Percentiles rank a stretch among this genome's conserved stretches.
These are phyloP conservation scores for Sporothrix protearum DNA, from an alignment of 2,329 filamentous ascomycete species.

Conservation along the genomic window DNA sequence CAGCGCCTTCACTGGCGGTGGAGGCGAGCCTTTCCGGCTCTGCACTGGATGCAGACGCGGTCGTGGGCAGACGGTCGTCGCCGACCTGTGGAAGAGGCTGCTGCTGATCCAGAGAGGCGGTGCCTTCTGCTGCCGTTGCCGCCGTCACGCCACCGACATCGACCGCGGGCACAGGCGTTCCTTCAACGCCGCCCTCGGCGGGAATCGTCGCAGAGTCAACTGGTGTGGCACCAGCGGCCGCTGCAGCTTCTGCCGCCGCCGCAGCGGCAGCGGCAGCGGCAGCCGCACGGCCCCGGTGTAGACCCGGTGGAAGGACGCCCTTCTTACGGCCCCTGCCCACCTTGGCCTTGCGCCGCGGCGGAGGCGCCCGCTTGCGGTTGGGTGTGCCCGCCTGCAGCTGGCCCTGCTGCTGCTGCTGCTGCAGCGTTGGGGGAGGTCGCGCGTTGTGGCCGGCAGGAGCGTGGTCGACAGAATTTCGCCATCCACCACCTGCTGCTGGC, in stretches of 20 bases:
- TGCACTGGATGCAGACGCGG: not conserved
- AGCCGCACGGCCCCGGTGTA: slow-evolving; percentile 25
- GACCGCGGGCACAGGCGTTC: not conserved
- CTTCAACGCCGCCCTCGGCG: not conserved
- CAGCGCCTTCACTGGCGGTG: not conserved
- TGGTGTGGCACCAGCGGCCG: not conserved
- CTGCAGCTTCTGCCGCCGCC: slow-evolving; percentile 34
- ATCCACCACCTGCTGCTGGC: slow-evolving; percentile 73
- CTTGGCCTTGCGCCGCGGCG: slow-evolving; percentile 77
- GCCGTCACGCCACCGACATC: not conserved
- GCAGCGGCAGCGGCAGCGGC: slow-evolving; percentile 24
- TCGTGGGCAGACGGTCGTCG: not conserved
- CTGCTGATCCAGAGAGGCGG: not conserved
- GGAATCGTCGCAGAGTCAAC: not conserved
- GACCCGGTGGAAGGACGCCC: slow-evolving; percentile 53
- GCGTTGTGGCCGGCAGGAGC: slow-evolving; percentile 47
- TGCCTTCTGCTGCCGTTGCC: not conserved
- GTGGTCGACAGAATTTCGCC: slow-evolving; percentile 71
- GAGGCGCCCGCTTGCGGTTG: slow-evolving; percentile 62
- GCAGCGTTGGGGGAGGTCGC: slow-evolving; percentile 52
- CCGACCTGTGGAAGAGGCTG: slow-evolving; percentile 7
- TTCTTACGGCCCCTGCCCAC: slow-evolving; percentile 71
- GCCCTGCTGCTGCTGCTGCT: slow-evolving; percentile 30
- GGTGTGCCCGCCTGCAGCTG: slow-evolving; percentile 38
- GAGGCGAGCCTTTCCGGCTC: not conserved